Evolutionary conservation across 805 yeast genomes (phyloP).

Genomic region (Spathaspora gorwiae): DNA sequence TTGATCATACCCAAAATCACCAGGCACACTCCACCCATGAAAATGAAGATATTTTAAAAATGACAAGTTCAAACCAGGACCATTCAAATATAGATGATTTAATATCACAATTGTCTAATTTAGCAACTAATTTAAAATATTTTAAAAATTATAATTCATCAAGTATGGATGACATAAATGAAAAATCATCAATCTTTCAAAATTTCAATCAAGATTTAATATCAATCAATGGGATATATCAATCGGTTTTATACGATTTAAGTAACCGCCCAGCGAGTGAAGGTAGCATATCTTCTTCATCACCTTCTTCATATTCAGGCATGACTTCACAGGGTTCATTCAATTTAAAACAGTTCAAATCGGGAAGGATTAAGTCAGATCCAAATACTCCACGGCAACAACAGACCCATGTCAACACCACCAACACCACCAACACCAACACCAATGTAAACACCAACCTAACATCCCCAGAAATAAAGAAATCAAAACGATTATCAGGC

Average conservation of each 20-base stretch:
- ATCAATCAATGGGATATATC: slow-evolving; percentile 25
- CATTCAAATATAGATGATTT: slow-evolving; percentile 18
- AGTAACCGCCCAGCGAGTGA: slow-evolving; percentile 9
- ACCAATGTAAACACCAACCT: too few relatives aligned
- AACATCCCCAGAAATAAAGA: slow-evolving; percentile 13
- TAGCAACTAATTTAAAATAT: slow-evolving; percentile 32
- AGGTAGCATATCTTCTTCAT: not conserved
- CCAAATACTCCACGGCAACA: not conserved
- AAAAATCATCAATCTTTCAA: slow-evolving; percentile 31
- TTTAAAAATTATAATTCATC: slow-evolving; percentile 36
- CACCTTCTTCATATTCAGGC: slow-evolving; percentile 5
- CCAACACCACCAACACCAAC: too few relatives aligned
- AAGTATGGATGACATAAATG: slow-evolving; percentile 31
- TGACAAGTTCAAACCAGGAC: not conserved
- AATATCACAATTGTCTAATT: slow-evolving; percentile 25
- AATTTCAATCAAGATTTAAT: slow-evolving; percentile 32
- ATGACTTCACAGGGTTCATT: slow-evolving; percentile 14
- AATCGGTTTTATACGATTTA: slow-evolving; percentile 24
- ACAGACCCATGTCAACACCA: not conserved
- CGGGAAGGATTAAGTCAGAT: not conserved
- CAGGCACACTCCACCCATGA: too few relatives aligned
- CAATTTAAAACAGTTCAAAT: slow-evolving; percentile 35
- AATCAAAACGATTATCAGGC: slow-evolving; percentile 26
- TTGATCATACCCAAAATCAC: slow-evolving; percentile 11
- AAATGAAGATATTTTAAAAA: slow-evolving; percentile 14